Base-by-base conservation (phyloP, 768 basidiomycete species). In the Pleurotus djamor region DNA sequence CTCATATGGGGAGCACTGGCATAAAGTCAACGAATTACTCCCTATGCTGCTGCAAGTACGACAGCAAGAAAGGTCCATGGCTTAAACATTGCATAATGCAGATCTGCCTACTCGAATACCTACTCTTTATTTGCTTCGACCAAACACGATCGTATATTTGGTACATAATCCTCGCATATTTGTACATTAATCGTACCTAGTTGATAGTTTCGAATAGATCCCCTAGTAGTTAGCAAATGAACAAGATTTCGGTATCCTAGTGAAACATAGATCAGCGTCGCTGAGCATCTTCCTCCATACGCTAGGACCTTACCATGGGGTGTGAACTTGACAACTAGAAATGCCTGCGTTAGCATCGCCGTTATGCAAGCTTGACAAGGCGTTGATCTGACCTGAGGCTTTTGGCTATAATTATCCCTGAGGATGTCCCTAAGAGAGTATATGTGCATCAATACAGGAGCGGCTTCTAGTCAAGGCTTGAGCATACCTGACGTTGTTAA, bases 381-480 rank as follows among this genome's bases (percentile, higher is more conserved):
- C 28, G 32, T 36, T 33, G 41, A 74, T 14, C 75, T 76, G 55
- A 85, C 71, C 75, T 85, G 85, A 3, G 85, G 84, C 66, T 83
- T 85, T 72, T 85, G 84, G 44, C 71, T 78, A 61, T 85, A 86
- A 59, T 80, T 79, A 58, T 67, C 63, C 17, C 68, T 67, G 41
- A 85, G 70, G 63, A 80, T 76, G 32, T 64, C 68, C 28, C 85
- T 75, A n/a, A n/a, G n/a, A n/a, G n/a, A n/a, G 48, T 83, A 66
- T 8, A 66, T 73, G 33, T 4, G 3, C 59, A n/a, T 16, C 2
- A n/a, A 38, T n/a, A 64, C 16, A n/a, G n/a, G n/a, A n/a, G n/a
- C n/a, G n/a, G n/a, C n/a, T n/a, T n/a, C n/a, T n/a, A n/a, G n/a
- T n/a, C n/a, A n/a, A n/a, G n/a, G n/a, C n/a, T n/a, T n/a, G n/a